Base-by-base conservation (phyloP, 1,139 yeast genomes). In the Candida pseudoviswanathii region DNA sequence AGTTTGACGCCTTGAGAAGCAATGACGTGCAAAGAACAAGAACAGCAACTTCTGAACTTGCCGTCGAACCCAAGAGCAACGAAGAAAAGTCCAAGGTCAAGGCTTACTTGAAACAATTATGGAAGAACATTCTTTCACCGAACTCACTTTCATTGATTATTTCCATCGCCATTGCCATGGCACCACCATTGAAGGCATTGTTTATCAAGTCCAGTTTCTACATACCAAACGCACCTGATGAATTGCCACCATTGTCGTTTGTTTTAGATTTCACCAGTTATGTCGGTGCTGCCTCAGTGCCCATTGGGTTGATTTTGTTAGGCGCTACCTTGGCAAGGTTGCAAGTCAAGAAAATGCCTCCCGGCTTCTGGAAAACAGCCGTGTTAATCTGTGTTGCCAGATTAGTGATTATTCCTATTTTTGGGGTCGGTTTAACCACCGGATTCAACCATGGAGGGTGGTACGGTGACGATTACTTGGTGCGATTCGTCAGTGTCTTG, bases 271-370 rank as follows among this genome's bases (percentile, higher is more conserved):
- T 84, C 54, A 75, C 94, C 1, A 64, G 81, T 16, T 92, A 92
- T 63, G 72, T 92, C 2, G 97, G 97, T 1, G 84, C 84, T 2
- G 97, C 97, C 0, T 83, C 90, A 31, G 97, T 92, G 31, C 98
- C 97, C 0, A 71, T 89, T 53, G 97, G 97, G 1, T 74, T 92
- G 51, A 64, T 89, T 45, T 64, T 92, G 51, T 67, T 92, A 34
- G 98, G 98, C 2, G 96, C 95, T 9, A 89, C 97, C 3, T 81
- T 92, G 43, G 85, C 96, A 0, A 71, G 97, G 44, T 74, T 92
- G 46, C 73, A 80, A 53, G 70, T 90, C 27, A 77, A 75, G 11
- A 64, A 73, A 11, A 70, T 90, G 61, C 87, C 90, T 8, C 70
- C 75, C 1, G 90, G 91, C 2, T 83, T 89, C 63, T 86, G 96